Evolutionary conservation across 2,329 filamentous ascomycete species (phyloP), one percentile per base, ranked within the genome.

Genomic region (Fusarium sp.): DNA sequence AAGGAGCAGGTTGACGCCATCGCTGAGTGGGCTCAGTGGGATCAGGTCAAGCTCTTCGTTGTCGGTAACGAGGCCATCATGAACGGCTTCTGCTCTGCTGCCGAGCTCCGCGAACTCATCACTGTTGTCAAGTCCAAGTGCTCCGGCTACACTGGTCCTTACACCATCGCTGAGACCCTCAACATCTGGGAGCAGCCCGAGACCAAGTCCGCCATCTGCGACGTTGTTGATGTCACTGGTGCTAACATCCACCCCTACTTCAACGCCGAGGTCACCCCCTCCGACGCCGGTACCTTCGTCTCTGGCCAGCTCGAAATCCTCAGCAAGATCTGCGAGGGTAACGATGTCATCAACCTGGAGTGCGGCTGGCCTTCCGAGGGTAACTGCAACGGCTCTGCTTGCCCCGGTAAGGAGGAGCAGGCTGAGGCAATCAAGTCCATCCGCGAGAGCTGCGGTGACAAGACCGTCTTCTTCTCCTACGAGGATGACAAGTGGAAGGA

Each of bases 161-260:
- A 90, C 83, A 96, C 93, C 78, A 96, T 93, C 75, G 91, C 94
- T 69, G 95, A 98, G 84, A 90, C 94, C 60, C 87, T 97, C 74
- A 87, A 90, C 81, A 85, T 91, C 78, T 93, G 93, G 88, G 83
- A 93, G 81, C 83, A 89, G 78, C 72, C 83, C 57, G 84, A 90
- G 69, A 86, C 86, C 64, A 69, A 85, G 61, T 75, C 78, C 31
- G 81, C 80, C 53, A 86, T 97, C 68, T 97, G 95, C 86, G 74
- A 76, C 34, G 86, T 85, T 74, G 85, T 97, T 64, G 93, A 97
- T 77, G 84, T 96, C 67, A 86, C 93, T 36, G 92, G 90, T 80
- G 89, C 89, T 81, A 97, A 97, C 86, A 89, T 96, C 76, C 94
- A 98, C 84, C 90, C 94, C 73, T 97, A 91, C 91, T 98, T 97